These are phyloP conservation scores for Alternaria sp. DNA, from an alignment of 2,329 filamentous ascomycete genomes.

Conservation along the genomic window DNA sequence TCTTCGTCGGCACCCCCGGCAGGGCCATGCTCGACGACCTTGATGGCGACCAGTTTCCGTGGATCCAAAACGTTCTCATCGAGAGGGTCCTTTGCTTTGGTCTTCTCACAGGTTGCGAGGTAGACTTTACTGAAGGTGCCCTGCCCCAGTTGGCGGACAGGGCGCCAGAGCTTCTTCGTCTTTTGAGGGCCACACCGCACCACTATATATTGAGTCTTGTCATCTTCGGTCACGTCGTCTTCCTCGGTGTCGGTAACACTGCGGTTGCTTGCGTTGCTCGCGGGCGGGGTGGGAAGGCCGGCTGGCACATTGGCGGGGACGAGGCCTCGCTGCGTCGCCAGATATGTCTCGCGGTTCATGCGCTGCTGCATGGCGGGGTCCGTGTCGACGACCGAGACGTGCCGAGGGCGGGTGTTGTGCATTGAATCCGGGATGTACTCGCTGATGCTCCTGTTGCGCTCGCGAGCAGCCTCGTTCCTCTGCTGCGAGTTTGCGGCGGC, in stretches of 20 bases:
- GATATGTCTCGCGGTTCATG: conserved; percentile 78
- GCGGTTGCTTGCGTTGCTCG: conserved; percentile 68
- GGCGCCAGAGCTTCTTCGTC: conserved; percentile 80
- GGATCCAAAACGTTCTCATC: conserved; percentile 63
- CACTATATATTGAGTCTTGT: conserved; percentile 53
- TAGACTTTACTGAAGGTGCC: conserved; percentile 96
- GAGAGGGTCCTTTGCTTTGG: conserved; percentile 48
- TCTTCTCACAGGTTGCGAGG: conserved; percentile 80
- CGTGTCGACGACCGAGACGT: conserved; percentile 61
- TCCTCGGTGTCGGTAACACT: conserved; percentile 63
- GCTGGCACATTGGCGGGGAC: conserved; percentile 58
- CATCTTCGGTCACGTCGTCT: conserved; percentile 53
- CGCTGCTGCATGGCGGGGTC: conserved; percentile 59
- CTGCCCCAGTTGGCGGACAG: conserved; percentile 80
- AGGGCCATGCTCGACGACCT: conserved; percentile 93
- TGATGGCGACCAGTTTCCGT: conserved; percentile 89
- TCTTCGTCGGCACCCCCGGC: conserved; percentile 93
- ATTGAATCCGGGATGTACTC: conserved; percentile 81
- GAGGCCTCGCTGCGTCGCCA: conserved; percentile 79
- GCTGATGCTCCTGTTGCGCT: conserved; percentile 82
- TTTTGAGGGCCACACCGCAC: conserved; percentile 65
- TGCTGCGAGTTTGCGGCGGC: conserved; percentile 41
- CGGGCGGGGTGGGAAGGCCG: conserved; percentile 74
- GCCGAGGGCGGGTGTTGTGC: conserved; percentile 69
- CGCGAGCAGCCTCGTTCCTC: conserved; percentile 55